Evolutionary conservation across 179 eudicot species (phyloP), one percentile per base, ranked within the genome.

Genomic region (Dionaea muscipula): DNA sequence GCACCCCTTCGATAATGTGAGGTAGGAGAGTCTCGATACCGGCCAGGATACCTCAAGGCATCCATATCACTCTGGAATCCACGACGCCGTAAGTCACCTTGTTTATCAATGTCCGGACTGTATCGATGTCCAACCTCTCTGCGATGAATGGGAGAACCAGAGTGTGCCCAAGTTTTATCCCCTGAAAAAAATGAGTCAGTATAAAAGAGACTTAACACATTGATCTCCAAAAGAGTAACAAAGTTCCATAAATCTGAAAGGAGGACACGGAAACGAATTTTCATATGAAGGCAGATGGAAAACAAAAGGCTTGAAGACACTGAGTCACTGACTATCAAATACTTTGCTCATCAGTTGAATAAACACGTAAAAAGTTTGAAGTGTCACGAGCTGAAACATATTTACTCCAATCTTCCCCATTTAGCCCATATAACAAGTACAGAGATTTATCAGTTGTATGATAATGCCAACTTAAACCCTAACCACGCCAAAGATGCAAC

Each of bases 111-210:
- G 24, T 75, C 85, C 47, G 94, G 83, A 75, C 85, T 81, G 67
- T 74, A 80, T 68, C 83, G 79, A 61, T 75, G 85, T 55, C 72
- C 89, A 51, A 72, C 66, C 52, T 77, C 85, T 68, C 91, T 77
- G 55, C 77, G 87, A 27, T 80, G 95, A 61, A 68, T 79, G 60
- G 97, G 97, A 67, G 97, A 86, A 51, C 75, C 81, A 73, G 95
- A 90, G 65, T 76, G 78, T 63, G 94, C 79, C 65, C 85, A 82
- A 65, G 71, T 67, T 78, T 94, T 81, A 73, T 79, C 81, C 53
- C 95, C 94, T 86, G 94, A 49, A 60, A 46, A 50, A 52, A 55
- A 62, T 36, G 41, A 48, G 51, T 55, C 25, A 48, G 48, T 28
- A 26, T 63, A 76, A 47, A 5, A 53, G 56, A 57, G 61, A 65